Conservation (phyloP, 1,284 basidiomycete genomes). For the Hemileia vastatrix region DNA sequence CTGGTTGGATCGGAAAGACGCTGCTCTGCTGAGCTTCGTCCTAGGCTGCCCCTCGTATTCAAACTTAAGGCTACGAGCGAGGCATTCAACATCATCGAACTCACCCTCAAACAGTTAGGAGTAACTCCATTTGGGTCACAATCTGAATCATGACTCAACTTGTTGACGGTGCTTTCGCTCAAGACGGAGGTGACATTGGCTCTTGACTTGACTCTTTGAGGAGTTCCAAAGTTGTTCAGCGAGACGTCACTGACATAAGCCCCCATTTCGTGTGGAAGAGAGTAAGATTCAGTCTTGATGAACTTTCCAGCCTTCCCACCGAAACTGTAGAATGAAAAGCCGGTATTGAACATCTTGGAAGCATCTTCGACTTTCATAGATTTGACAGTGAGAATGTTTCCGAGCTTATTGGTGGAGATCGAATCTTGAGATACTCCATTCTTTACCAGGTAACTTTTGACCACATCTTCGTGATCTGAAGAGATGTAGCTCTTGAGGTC, state of each 20-base stretch:
- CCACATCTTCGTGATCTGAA: neutral
- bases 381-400: conserved; percentile 21
- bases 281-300: conserved; percentile 5
- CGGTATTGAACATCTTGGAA: conserved; percentile 14
- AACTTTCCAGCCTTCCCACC: neutral
- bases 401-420: neutral
- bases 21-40: too few species aligned
- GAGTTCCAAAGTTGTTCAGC: conserved; percentile 6
- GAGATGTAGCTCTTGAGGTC: conserved; percentile 20
- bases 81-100: neutral
- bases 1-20: too few species aligned
- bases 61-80: too few species aligned
- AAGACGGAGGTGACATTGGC: too few species aligned
- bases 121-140: conserved; percentile 20
- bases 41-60: too few species aligned
- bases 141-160: neutral
- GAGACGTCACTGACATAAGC: conserved; percentile 5
- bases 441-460: conserved; percentile 7
- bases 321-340: conserved; percentile 9
- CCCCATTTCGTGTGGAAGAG: conserved; percentile 15
- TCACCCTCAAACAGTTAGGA: conserved; percentile 6
- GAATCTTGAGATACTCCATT: conserved; percentile 8
- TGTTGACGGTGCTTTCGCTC: neutral
- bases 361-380: conserved; percentile 19
- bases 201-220: neutral